Conservation (phyloP, 345 rosid genomes). For the Acer campestre region DNA sequence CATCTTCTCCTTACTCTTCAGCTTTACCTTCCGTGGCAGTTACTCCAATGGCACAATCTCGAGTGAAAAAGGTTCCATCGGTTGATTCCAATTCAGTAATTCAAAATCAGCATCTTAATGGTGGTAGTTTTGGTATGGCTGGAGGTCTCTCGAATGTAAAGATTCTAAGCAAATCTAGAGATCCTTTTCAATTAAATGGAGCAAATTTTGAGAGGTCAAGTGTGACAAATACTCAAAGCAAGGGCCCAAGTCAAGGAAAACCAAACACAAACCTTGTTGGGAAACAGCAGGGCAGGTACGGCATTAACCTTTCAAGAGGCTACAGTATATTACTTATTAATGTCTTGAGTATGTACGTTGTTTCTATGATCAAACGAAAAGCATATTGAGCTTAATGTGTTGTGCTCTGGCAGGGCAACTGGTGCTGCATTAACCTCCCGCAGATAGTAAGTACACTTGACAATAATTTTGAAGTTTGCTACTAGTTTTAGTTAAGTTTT, state of each 20-base stretch:
- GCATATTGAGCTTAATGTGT: conserved; percentile 4
- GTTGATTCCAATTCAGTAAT: conserved; percentile 36
- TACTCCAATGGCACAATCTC: conserved; percentile 93
- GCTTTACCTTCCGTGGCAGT: conserved; percentile 79
- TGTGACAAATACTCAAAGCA: conserved; percentile 34
- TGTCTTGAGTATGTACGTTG: neutral
- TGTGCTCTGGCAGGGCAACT: conserved; percentile 41
- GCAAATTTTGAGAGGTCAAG: conserved; percentile 37
- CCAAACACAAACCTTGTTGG: conserved; percentile 37
- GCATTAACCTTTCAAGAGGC: neutral
- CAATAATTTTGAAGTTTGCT: conserved; percentile 4
- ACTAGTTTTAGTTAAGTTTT: neutral
- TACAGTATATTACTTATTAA: neutral
- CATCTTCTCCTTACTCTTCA: conserved; percentile 67
- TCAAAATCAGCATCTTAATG: conserved; percentile 43
- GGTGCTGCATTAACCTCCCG: conserved; percentile 41
- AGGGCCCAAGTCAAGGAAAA: conserved; percentile 47
- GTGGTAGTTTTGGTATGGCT: conserved; percentile 38
- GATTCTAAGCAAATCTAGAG: conserved; percentile 60
- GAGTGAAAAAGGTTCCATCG: conserved; percentile 50
- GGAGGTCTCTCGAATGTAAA: conserved; percentile 48
- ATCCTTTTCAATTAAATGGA: conserved; percentile 43
- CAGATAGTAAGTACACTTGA: conserved; percentile 35
- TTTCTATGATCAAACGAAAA: neutral
- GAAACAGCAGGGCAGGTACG: conserved; percentile 65